phyloP scores from a whole-genome alignment of 2,329 filamentous ascomycete genomes.

The Arthrobotrys iridis region DNA sequence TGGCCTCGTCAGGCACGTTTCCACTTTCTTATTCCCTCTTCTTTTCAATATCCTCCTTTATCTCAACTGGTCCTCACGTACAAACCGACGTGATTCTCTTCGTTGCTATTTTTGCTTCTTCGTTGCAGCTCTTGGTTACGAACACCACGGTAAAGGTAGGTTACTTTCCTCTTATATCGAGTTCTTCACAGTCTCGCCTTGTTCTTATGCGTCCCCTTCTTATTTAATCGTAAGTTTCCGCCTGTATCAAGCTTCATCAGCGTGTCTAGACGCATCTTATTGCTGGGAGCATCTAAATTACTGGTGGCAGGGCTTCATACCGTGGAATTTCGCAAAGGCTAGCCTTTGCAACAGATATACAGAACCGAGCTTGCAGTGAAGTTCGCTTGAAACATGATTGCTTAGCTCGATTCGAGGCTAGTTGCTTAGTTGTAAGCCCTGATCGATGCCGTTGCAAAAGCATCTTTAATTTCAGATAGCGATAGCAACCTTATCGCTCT shows the following conservation, averaged over 20 bases:
- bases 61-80: slow-evolving; percentile 31
- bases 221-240: neutral
- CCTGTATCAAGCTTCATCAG: neutral
- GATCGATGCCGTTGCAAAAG: neutral
- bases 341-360: neutral
- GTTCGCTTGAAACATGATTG: neutral
- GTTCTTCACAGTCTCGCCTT: neutral
- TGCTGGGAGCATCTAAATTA: neutral
- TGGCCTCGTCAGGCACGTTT: neutral
- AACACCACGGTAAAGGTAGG: slow-evolving; percentile 7
- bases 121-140: neutral
- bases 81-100: slow-evolving; percentile 44
- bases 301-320: neutral
- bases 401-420: no score
- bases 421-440: neutral
- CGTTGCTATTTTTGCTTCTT: neutral
- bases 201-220: neutral
- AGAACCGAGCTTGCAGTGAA: neutral
- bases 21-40: slow-evolving; percentile 1
- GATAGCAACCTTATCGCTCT: neutral
- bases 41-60: neutral
- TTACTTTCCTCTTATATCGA: neutral
- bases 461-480: neutral
- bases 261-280: neutral
- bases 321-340: neutral